A percentile compares a stretch with the other conserved stretches of the same genome.
Evolutionary conservation across 768 basidiomycete genomes (phyloP).

Genomic region (Lactarius evosmus): DNA sequence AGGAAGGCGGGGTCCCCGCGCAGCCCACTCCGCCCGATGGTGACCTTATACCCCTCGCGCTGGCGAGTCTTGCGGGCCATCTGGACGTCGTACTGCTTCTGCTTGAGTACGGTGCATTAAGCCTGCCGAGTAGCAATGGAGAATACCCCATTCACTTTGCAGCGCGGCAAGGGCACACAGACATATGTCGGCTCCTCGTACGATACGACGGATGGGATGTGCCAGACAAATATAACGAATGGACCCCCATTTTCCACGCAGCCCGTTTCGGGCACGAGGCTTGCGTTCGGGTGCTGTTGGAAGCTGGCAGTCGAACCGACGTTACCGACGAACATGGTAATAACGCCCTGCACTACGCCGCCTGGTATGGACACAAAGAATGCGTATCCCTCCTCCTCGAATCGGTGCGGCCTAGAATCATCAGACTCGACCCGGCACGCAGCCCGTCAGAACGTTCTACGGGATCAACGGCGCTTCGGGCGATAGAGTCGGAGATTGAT

Average conservation of each 20-base stretch:
- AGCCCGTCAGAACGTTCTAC: slow-evolving; percentile 32
- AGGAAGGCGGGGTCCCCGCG: slow-evolving; percentile 62
- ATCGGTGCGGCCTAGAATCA: slow-evolving; percentile 30
- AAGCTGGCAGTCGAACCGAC: slow-evolving; percentile 74
- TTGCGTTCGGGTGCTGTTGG: slow-evolving; percentile 75
- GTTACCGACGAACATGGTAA: slow-evolving; percentile 81
- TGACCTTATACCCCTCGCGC: slow-evolving; percentile 81
- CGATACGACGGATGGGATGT: slow-evolving; percentile 75
- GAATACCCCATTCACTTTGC: slow-evolving; percentile 96
- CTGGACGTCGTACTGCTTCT: slow-evolving; percentile 76
- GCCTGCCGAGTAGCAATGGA: slow-evolving; percentile 88
- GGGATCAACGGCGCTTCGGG: slow-evolving; percentile 28
- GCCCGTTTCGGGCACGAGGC: slow-evolving; percentile 77
- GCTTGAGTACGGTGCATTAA: slow-evolving; percentile 70
- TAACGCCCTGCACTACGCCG: slow-evolving; percentile 87
- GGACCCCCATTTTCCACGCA: slow-evolving; percentile 97
- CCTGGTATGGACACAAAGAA: slow-evolving; percentile 86
- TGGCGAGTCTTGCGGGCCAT: slow-evolving; percentile 90
- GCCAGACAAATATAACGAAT: slow-evolving; percentile 95
- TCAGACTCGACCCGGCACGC: slow-evolving; percentile 25
- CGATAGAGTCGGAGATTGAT: slow-evolving; percentile 73
- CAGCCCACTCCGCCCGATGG: slow-evolving; percentile 55
- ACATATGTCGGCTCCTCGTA: slow-evolving; percentile 77
- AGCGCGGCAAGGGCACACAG: slow-evolving; percentile 84
- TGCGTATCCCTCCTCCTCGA: slow-evolving; percentile 55